Base-by-base conservation (phyloP, 176 grass and related monocot species). In the Leersia perrieri region DNA sequence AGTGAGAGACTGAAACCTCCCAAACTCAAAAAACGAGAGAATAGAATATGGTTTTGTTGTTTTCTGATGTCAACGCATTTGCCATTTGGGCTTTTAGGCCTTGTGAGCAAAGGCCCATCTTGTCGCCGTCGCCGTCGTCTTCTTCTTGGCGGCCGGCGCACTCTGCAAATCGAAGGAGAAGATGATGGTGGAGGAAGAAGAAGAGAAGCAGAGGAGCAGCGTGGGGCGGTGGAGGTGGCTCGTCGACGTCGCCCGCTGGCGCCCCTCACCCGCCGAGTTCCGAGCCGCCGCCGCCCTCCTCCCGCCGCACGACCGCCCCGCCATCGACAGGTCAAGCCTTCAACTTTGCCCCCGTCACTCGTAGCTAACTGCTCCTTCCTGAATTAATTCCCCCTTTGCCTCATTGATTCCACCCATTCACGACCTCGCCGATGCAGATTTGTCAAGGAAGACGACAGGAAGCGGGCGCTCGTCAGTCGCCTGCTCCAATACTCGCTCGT, bases 391-490 rank as follows among this genome's bases (percentile, higher is more conserved):
- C 31, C 29, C 4, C 64, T 67, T 23, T 0, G 7, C 51, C 22
- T 0, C 42, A 45, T 45, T 45, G 42, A 3, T 15, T 45, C 42
- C 42, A 16, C 42, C 13, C 42, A 45, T 3, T 45, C 5, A 16
- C 42, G 39, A 18, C 25, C 15, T 26, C n/a, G 63, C 73, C 8
- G 25, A 23, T 42, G 86, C 84, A 98, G 95, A 72, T 93, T 95
- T 28, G 72, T 86, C 16, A 91, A 44, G 41, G 76, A 89, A 23
- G 90, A 92, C 3, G 95, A 98, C 75, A 91, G 83, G 78, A 98
- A 98, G 64, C 88, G 88, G 32, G 90, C 92, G 10, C 81, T 98
- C 67, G 42, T 98, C 66, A 94, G 92, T 10, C 77, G 88, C n/a
- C 79, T 98, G 57, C 86, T 98, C 34, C 90, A 95, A 70, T 93